Evolutionary conservation across 2,329 filamentous ascomycete genomes (phyloP), one percentile per base, ranked within the genome.

Genomic region (Dryadomyces quercus-mongolicae): DNA sequence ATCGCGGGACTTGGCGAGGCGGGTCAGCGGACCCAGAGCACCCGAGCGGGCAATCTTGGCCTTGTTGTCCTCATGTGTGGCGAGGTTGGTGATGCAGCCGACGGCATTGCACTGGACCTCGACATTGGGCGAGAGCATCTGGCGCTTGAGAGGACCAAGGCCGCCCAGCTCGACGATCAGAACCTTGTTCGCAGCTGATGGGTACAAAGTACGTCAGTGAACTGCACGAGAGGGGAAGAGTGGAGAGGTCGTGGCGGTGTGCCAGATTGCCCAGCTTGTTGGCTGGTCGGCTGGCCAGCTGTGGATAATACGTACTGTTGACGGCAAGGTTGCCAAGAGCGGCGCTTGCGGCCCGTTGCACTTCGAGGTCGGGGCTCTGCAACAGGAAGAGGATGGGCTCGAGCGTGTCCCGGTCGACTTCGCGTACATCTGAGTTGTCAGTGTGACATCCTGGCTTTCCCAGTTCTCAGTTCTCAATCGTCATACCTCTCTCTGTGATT

Each of bases 31-130:
- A 8, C 86, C 88, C 55, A 98, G 77, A 54, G 93, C 93, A 56
- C 93, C 93, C 3, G 93, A 98, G 58, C 89, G 82, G 61, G 93
- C 93, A 68, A 98, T 98, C 73, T 95, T 96, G 56, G 93, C 91
- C 74, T 98, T 98, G 74, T 98, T 98, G 63, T 97, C 93, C 72
- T 98, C 93, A 65, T 98, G 93, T 2, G 93, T 98, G 54, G 93
- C 93, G 55, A 98, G 73, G 67, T 98, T 98, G 48, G 93, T 98
- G 68, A 98, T 98, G 74, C 93, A 98, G 52, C 93, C 93, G 57
- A 98, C 93, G 46, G 93, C 93, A 69, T 98, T 98, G 76, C 93
- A 98, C 71, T 98, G 93, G 25, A 98, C 93, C 68, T 98, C 93
- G 62, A 98, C 93, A 64, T 98, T 98, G 49, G 86, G 81, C 55